phyloP scores from a whole-genome alignment of 805 yeast species.

The Candida chauliodis region DNA sequence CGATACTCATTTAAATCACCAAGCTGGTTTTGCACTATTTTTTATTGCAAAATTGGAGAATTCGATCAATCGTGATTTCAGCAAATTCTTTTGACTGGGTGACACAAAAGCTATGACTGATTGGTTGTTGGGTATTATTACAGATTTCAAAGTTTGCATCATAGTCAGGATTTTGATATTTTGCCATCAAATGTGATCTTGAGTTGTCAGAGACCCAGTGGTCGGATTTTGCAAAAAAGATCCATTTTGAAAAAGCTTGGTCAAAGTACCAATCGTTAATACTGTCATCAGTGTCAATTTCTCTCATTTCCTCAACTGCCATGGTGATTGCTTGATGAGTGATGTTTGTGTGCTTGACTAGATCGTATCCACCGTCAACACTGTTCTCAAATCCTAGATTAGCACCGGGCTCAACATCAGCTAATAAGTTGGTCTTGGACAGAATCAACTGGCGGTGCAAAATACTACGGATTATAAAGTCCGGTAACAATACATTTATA shows the following conservation, averaged over 20 bases:
- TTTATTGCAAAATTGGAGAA: slow-evolving; percentile 2
- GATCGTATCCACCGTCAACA: slow-evolving; percentile 36
- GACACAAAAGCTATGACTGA: slow-evolving; percentile 62
- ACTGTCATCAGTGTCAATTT: slow-evolving; percentile 45
- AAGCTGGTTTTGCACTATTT: not conserved
- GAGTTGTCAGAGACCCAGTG: slow-evolving; percentile 62
- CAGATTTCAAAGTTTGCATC: slow-evolving; percentile 28
- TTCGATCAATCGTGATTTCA: slow-evolving; percentile 27
- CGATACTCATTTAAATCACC: not conserved
- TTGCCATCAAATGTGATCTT: slow-evolving; percentile 39
- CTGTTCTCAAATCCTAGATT: slow-evolving; percentile 25
- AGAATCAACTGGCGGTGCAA: slow-evolving; percentile 1
- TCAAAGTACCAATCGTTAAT: slow-evolving; percentile 49
- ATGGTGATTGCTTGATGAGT: slow-evolving; percentile 53
- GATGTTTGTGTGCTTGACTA: slow-evolving; percentile 41
- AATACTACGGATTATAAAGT: not conserved
- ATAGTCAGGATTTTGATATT: slow-evolving; percentile 28
- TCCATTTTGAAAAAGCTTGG: slow-evolving; percentile 39
- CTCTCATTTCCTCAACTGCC: slow-evolving; percentile 58
- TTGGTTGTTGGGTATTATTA: slow-evolving; percentile 29
- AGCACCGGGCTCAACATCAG: slow-evolving; percentile 2
- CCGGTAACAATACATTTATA: slow-evolving; percentile 9
- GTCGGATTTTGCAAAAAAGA: slow-evolving; percentile 55
- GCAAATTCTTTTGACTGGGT: slow-evolving; percentile 52
- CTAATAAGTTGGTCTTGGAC: not conserved